Base-by-base conservation (phyloP, 2,329 filamentous ascomycete genomes). In the Trichoderma sp. region DNA sequence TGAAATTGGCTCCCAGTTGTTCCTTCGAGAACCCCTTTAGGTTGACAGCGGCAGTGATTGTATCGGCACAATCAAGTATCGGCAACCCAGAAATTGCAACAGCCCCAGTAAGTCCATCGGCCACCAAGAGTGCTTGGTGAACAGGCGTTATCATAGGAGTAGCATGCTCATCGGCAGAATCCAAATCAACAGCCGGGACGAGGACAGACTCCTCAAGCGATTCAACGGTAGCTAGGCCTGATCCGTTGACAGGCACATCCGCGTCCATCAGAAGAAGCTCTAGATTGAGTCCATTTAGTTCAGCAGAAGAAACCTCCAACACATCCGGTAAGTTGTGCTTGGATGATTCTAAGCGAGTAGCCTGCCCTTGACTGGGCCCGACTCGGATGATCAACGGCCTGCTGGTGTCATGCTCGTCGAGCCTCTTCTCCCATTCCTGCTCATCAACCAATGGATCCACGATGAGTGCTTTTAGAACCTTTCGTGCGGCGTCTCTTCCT, bases 71-170 rank as follows among this genome's bases (percentile, higher is more conserved):
- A 72, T 81, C 78, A 1, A 82, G 62, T 43, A 83, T 73, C 20
- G 84, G 81, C 61, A 87, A 77, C 9, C 83, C 77, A 6, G 86
- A 79, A 7, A 88, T 75, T 2, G 86, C 84, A 6, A 91, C 85
- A 1, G 92, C 88, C 8, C 92, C 93, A 68, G 88, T 83, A 3
- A 97, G 82, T 0, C 93, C 94, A 63, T 93, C 87, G 0, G 90
- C 90, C 9, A 97, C 87, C 11, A 98, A 76, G 17, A 98, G 81
- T 1, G 91, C 89, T 78, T 91, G 93, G 78, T 98, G 95, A 1
- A 98, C 94, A 0, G 95, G 95, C 58, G 93, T 94, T 7, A 90
- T 89, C 55, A 96, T 85, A 17, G 90, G 87, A 13, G 90, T 90
- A 71, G 89, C 87, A 73, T 89, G 85, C 9, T 90, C 90, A 17